Base-by-base conservation (phyloP, 1,284 basidiomycete genomes). In the Fomitopsis schrenkii region DNA sequence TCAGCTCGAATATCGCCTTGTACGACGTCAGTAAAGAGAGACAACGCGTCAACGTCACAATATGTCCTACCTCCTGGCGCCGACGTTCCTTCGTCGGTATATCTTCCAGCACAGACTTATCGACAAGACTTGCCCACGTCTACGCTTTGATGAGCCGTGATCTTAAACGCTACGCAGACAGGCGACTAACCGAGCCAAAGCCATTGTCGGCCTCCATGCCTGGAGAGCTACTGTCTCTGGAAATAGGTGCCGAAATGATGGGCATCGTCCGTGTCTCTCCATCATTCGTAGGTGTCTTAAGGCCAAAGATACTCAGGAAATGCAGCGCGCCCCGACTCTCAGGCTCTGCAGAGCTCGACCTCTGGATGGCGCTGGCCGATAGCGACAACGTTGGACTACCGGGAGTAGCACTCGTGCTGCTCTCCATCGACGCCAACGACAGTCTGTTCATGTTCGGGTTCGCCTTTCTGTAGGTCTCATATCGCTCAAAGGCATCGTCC, bases 41-140 rank as follows among this genome's bases (percentile, higher is more conserved):
- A 42, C 22, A 30, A 10, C 0, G 33, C 4, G 33, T 53, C 12
- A 14, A 15, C 26, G 19, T 19, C 17, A 6, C 8, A 8, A 8
- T 33, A 33, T n/a, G 30, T 14, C n/a, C 42, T 44, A 88, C 88
- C 79, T 97, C 95, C 74, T 98, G 96, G 46, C 95, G 82, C 63
- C 89, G 91, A 45, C 95, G 82, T 72, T 98, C 95, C 42, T 79
- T 77, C 0, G 81, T 72, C 0, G 90, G 88, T 56, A 97, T 89
- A 15, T 85, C 91, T 28, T 88, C 87, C 38, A 97, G 75, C 0
- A 91, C 92, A 41, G 86, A 85, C 64, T 86, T 86, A 67, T 96
- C 93, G 0, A 98, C 90, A 56, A 98, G 77, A 71, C 91, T 94
- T 3, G 91, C 88, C 96, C 96, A 98, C 0, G 94, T 94, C 84